These are phyloP conservation scores for Umbelopsis vinacea DNA, from an alignment of 192 early-diverging fungal genomes.

Conservation along the genomic window DNA sequence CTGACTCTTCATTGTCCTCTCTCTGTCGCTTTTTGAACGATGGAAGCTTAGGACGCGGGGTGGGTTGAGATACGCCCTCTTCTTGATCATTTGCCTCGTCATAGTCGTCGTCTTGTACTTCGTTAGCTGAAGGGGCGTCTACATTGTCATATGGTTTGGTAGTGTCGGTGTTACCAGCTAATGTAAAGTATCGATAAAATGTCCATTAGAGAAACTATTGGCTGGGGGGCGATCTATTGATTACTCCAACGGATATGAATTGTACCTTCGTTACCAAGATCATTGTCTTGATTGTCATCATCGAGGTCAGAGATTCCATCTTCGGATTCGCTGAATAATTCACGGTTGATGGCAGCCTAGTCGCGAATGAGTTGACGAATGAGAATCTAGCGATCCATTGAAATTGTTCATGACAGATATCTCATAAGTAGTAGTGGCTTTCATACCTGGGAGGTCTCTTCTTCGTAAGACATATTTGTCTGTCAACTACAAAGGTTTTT, in stretches of 20 bases:
- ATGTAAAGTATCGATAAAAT: not conserved
- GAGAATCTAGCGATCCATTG: no score
- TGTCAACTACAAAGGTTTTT: not conserved
- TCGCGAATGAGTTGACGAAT: not conserved
- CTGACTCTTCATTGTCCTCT: conserved; percentile 25
- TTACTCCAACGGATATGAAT: no score
- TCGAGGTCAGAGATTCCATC: conserved; percentile 44
- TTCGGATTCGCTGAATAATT: conserved; percentile 27
- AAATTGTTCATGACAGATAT: not conserved
- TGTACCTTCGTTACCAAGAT: conserved; percentile 1
- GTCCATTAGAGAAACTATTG: no score
- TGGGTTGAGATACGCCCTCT: not conserved
- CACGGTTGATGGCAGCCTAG: conserved; percentile 9
- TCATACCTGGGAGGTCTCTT: conserved; percentile 1
- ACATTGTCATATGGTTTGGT: not conserved
- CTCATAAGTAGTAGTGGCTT: no score
- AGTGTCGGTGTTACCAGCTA: no score
- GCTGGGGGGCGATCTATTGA: no score
- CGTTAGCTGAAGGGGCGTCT: not conserved
- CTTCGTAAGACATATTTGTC: conserved; percentile 1
- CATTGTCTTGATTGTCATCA: conserved; percentile 21
- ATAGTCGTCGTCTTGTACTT: not conserved
- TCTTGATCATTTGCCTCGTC: conserved; percentile 7
- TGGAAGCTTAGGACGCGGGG: conserved; percentile 25
- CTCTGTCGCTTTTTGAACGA: conserved; percentile 40